Evolutionary conservation across 768 basidiomycete species (phyloP), one percentile per base, ranked within the genome.

Genomic region (Udeniomyces megalosporus): DNA sequence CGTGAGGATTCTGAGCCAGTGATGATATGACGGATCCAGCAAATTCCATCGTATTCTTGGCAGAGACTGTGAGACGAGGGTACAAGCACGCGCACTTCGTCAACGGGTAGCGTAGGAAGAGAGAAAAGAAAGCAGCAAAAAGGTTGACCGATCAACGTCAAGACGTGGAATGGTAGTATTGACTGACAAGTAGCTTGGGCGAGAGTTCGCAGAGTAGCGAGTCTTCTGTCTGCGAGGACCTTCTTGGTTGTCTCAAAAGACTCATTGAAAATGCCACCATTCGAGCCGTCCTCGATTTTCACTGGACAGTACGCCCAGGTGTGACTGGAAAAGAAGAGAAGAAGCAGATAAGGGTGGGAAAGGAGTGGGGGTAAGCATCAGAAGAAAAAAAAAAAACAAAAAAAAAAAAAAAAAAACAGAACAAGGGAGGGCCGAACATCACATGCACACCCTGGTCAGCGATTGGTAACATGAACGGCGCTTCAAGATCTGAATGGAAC

Each of bases 161-260:
- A 52, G 15, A 5, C 2, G 22, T 15, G 31, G 6, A 31, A 26
- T 3, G 50, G 15, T 42, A 5, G 28, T 52, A 31, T 10, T 52
- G 6, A 52, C 31, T 10, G 7, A 50, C 20, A 50, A 7, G 48
- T 50, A 8, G 48, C 22, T n/a, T 28, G 48, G 11, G 20, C 28
- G 28, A 50, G 48, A 22, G 11, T 10, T 24, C 58, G 51, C 34
- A 65, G 58, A 14, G 50, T 58, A 26, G 44, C n/a, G 1, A 65
- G 44, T 10, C 63, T 28, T 11, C 63, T 56, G 17, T 65, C 58
- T 35, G 63, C 63, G 6, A 65, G 52, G 2, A 65, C 63, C 28
- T 60, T 54, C 8, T 24, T 34, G 14, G 58, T 65, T 20, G 58
- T 65, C 38, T 65, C 63, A 10, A 56, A 52, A 4, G 55, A 31